Evolutionary conservation across 2,329 filamentous ascomycete genomes (phyloP).

Genomic region (Bertia moriformis): DNA sequence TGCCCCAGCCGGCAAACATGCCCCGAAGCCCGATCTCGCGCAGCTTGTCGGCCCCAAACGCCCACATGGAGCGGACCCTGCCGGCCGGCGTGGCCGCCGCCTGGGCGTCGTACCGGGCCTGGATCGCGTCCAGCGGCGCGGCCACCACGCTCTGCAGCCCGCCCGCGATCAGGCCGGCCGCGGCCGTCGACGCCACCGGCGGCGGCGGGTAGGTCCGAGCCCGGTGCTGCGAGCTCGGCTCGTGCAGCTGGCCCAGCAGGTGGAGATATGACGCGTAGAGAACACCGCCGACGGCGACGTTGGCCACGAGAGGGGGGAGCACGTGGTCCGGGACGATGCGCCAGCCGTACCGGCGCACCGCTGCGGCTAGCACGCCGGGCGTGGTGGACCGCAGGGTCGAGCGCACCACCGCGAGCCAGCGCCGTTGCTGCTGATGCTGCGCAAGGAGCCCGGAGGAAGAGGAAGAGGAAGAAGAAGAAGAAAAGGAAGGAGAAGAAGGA

Average conservation of each 20-base stretch:
- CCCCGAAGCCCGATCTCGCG: constrained; percentile 59
- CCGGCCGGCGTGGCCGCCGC: constrained; percentile 18
- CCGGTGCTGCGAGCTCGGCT: constrained; percentile 39
- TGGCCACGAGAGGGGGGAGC: constrained; percentile 61
- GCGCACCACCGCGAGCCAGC: constrained; percentile 18
- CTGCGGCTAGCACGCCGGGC: constrained; percentile 53
- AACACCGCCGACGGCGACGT: constrained; percentile 59
- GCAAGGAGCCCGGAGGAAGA: too few relatives aligned
- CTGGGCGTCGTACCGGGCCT: constrained; percentile 51
- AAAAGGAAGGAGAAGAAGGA: too few relatives aligned
- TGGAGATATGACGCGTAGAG: constrained; percentile 66
- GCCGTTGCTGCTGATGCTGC: constrained; percentile 17
- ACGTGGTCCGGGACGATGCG: constrained; percentile 61
- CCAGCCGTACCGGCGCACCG: constrained; percentile 59
- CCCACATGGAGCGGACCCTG: constrained; percentile 54
- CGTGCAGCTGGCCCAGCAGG: constrained; percentile 49
- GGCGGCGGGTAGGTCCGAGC: constrained; percentile 61
- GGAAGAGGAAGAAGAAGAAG: too few relatives aligned
- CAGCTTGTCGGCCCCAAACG: constrained; percentile 52
- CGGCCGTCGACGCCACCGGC: constrained; percentile 44
- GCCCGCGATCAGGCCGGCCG: constrained; percentile 57
- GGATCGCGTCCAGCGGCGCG: constrained; percentile 62
- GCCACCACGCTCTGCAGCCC: constrained; percentile 57
- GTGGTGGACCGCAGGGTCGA: constrained; percentile 47
- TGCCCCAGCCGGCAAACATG: constrained; percentile 59